Percentiles rank a stretch among this genome's conserved stretches.
Conservation (phyloP, 2,329 filamentous ascomycete species). For the Botrytis cinerea region DNA sequence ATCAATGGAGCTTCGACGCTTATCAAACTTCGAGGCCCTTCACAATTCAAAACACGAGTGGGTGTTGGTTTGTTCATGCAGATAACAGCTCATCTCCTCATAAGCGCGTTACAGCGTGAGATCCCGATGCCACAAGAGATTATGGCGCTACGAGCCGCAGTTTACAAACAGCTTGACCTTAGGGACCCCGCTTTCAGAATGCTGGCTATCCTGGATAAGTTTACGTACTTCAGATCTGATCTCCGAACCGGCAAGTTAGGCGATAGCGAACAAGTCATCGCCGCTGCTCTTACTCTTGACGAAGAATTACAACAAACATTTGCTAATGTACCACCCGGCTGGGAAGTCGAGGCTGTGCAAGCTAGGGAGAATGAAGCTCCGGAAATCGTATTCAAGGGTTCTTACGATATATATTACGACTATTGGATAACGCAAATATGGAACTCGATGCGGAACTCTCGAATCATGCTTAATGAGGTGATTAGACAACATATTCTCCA, state of each 20-base stretch:
- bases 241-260: not conserved
- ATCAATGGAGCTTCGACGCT: slow-evolving; percentile 55
- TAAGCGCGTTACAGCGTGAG: not conserved
- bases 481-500: not conserved
- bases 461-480: not conserved
- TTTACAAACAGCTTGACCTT: not conserved
- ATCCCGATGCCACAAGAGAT: not conserved
- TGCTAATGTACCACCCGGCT: not conserved
- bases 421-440: not conserved
- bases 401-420: not conserved
- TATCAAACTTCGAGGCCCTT: slow-evolving; percentile 50
- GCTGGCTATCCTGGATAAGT: not conserved
- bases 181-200: not conserved
- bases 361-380: not conserved
- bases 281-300: not conserved
- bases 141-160: not conserved
- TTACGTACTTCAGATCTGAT: not conserved
- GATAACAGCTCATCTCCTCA: not conserved
- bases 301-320: not conserved
- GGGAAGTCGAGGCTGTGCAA: not conserved
- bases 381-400: not conserved
- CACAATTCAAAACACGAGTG: slow-evolving; percentile 50
- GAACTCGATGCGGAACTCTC: not conserved
- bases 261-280: not conserved
- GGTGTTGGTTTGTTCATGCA: slow-evolving; percentile 38